Evolutionary conservation across 306 rosid genomes (phyloP), one percentile per base, ranked within the genome.

Genomic region (Cicer pinnatifidum): DNA sequence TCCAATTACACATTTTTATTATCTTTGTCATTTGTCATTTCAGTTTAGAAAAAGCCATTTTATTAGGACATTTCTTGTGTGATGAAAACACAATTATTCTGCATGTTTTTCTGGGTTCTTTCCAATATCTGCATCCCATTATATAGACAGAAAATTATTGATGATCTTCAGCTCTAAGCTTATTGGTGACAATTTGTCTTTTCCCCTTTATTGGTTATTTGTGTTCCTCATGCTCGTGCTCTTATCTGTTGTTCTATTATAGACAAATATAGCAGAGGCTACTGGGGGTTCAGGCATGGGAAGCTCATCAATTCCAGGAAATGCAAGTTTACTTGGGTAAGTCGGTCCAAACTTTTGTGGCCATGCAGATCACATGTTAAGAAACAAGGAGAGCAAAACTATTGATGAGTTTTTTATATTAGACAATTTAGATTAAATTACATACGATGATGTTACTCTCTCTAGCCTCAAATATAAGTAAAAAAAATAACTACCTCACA

Each of bases 291-390:
- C 82, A 9, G 80, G 89, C 79, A 44, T 58, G 33, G 94, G 86
- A 72, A 81, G 84, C 53, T 81, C 97, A 47, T 84, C 91, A 65
- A 60, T 81, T 67, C 90, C 92, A 13, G 97, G 88, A 86, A 91
- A 88, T 90, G 95, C 95, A 41, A 62, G 99, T 81, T 87, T 94
- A 81, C 93, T 94, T 65, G 99, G 97, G 99, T 94, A 69, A 83
- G 96, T 88, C 74, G 20, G 15, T 59, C 44, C 51, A 15, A 37
- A 59, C 37, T 82, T 15, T 39, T 15, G 6, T 69, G 23, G 40
- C 67, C 58, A 15, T 20, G 8, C 76, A 40, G 17, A 58, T 71
- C 46, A 48, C 76, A 48, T 63, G 73, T 81, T 56, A 72, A 67
- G 33, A 62, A 54, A 47, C 38, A 4, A 57, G 13, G 66, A 40